Percentiles rank a stretch among this genome's conserved stretches.
These are phyloP conservation scores for Cicer bijugum DNA, from an alignment of 306 rosid species.

Conservation along the genomic window DNA sequence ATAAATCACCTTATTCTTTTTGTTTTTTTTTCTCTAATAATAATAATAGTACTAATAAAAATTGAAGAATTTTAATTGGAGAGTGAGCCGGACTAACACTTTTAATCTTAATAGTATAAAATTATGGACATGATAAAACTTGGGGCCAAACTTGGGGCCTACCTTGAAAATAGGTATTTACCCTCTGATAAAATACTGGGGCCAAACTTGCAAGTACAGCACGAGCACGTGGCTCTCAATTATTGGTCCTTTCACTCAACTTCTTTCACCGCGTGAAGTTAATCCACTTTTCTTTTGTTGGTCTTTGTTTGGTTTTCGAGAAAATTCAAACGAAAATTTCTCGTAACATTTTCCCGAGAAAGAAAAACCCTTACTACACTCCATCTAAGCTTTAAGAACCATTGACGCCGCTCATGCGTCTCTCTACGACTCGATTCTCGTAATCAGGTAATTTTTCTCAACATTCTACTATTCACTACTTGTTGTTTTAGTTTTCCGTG, in stretches of 20 bases:
- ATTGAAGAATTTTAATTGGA: no score
- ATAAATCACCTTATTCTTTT: no score
- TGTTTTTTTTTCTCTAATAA: no score
- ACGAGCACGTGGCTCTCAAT: neutral
- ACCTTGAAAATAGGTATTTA: no score
- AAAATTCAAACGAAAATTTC: conserved; percentile 18
- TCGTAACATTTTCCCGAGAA: conserved; percentile 31
- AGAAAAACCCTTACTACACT: conserved; percentile 13
- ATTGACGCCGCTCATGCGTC: conserved; percentile 4
- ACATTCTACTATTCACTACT: neutral
- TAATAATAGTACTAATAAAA: no score
- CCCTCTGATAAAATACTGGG: no score
- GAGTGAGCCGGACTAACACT: no score
- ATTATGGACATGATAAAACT: no score
- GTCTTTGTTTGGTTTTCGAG: neutral
- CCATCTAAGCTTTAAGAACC: neutral
- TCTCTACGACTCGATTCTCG: neutral
- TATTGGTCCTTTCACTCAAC: conserved; percentile 8
- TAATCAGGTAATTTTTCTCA: neutral
- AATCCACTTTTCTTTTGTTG: neutral
- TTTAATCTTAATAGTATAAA: no score
- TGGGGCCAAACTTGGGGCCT: no score
- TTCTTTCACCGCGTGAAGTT: neutral
- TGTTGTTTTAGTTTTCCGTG: neutral
- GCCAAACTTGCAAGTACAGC: no score